Conservation (phyloP, 345 rosid genomes). For the Eutrema heterophyllum region DNA sequence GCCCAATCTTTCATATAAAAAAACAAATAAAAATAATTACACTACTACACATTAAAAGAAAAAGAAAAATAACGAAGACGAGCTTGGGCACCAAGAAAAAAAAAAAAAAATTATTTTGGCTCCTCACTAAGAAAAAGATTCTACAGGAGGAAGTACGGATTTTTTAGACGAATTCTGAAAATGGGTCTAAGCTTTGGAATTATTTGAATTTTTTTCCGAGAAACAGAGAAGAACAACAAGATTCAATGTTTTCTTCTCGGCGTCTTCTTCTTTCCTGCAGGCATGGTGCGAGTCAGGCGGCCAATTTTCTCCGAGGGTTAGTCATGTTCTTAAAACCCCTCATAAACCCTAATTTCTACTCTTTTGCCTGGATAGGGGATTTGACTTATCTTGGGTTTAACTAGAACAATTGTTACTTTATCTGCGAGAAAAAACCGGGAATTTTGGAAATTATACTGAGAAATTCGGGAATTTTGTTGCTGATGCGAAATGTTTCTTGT, state of each 20-base stretch:
- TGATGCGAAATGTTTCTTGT: not conserved
- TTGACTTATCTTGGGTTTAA: not conserved
- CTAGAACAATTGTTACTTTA: not conserved
- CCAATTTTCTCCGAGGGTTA: conserved; percentile 36
- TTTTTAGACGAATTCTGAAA: not conserved
- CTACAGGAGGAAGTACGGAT: not conserved
- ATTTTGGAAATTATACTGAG: too few species aligned
- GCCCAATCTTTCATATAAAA: not conserved
- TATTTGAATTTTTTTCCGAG: not conserved
- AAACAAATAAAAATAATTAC: not conserved
- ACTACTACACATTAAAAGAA: not conserved
- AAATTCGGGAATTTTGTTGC: not conserved
- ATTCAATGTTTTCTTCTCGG: conserved; percentile 40
- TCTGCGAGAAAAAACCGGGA: not conserved
- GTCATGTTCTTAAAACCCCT: conserved; percentile 4
- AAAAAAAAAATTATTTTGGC: not conserved
- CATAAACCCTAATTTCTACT: conserved; percentile 17
- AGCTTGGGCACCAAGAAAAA: conserved; percentile 20
- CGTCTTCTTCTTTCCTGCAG: conserved; percentile 39
- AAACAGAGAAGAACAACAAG: not conserved
- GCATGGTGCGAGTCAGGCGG: conserved; percentile 28
- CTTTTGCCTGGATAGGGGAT: not conserved
- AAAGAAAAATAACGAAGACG: not conserved
- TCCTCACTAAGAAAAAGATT: conserved; percentile 11
- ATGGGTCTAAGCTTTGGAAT: not conserved